Evolutionary conservation across 441 rosid species (phyloP), one percentile per base, ranked within the genome.

Genomic region (Lagerstroemia fauriei): DNA sequence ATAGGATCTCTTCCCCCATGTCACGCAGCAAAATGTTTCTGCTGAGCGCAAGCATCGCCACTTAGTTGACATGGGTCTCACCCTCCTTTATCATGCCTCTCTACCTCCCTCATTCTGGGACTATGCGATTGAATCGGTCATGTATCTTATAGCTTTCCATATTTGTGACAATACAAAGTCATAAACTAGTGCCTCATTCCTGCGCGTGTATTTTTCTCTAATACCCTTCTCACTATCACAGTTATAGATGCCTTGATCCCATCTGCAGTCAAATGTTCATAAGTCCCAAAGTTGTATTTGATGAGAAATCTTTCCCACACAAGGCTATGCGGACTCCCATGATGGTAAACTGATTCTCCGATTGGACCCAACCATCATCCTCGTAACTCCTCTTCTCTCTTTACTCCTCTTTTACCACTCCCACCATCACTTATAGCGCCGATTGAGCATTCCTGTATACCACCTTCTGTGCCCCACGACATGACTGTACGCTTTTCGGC

Each of bases 41-140:
- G 38, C 38, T 0, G 56, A 72, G 41, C 38, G 78, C 4, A 72
- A 73, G 20, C 71, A 80, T n/a, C 70, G 51, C 22, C 82, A 70
- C 6, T 2, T 3, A 18, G 82, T 79, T 4, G 76, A 70, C 17
- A 29, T 29, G 20, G 78, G 83, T 9, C 66, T 80, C 3, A 59
- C 83, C 4, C 32, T 80, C 7, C n/a, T 80, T 9, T 22, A 14
- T 9, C 57, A 57, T 4, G 17, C 77, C 56, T 25, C 13, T 9
- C 22, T 80, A 56, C 71, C 53, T n/a, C 13, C 32, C 9, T 4
- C 13, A 38, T 80, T 65, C 38, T 80, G 20, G 75, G 38, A 56
- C 0, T 27, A 72, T 7, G 83, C 83, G 1, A 73, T 57, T 57
- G 24, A 27, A 12, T 73, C 72, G 0, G 11, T 29, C 4, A 6